A percentile compares a stretch with the other conserved stretches of the same genome.
Evolutionary conservation across 768 basidiomycete genomes (phyloP).

Genomic region (Cyclocybe aegerita): DNA sequence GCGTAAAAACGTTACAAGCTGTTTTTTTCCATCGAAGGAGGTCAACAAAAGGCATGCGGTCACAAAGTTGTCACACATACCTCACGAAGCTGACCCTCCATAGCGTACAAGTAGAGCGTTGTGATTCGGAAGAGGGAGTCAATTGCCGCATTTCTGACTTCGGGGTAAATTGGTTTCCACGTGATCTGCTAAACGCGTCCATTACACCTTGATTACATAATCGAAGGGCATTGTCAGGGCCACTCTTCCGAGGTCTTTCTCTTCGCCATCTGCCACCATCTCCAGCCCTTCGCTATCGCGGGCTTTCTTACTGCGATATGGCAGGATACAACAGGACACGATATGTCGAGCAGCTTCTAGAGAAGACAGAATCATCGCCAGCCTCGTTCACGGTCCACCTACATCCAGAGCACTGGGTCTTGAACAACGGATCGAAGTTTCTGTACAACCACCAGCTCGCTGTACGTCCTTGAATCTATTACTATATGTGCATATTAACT

Average conservation of each 20-base stretch:
- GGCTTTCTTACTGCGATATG: constrained; percentile 38
- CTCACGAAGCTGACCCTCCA: constrained; percentile 50
- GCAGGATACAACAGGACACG: constrained; percentile 75
- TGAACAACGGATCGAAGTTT: constrained; percentile 82
- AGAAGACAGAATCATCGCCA: constrained; percentile 50
- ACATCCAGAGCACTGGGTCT: constrained; percentile 77
- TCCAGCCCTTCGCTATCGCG: constrained; percentile 7
- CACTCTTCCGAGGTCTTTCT: too few species aligned
- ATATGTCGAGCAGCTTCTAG: constrained; percentile 58
- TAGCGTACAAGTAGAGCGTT: constrained; percentile 17
- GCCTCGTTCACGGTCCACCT: constrained; percentile 82
- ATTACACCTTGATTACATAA: neutral
- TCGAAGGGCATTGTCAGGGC: too few species aligned
- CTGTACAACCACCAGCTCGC: constrained; percentile 79
- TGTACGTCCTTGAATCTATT: constrained; percentile 28
- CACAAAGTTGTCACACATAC: constrained; percentile 22
- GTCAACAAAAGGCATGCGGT: neutral
- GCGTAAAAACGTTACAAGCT: constrained; percentile 84
- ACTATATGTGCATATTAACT: neutral
- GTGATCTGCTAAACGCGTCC: constrained; percentile 27
- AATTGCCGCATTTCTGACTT: too few species aligned
- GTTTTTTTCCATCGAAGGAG: constrained; percentile 4
- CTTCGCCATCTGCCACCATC: neutral
- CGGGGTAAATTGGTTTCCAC: constrained; percentile 17
- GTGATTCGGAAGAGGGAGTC: too few species aligned